A percentile compares a stretch with the other conserved stretches of the same genome.
These are phyloP conservation scores for Hypoxylon perforatum DNA, from an alignment of 495 filamentous ascomycete species.

Conservation along the genomic window DNA sequence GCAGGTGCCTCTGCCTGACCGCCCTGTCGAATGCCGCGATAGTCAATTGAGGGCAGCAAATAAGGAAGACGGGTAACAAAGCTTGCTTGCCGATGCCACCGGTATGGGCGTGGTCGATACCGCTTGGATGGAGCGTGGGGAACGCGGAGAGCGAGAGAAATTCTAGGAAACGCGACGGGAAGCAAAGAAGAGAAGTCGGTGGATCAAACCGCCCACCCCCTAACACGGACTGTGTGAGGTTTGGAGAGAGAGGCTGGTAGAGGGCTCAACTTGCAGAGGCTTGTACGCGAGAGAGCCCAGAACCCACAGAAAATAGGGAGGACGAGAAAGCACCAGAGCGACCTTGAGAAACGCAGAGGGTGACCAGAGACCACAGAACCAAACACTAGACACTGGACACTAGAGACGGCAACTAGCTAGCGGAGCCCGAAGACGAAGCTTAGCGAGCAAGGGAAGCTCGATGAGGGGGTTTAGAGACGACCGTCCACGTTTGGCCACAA, in stretches of 20 bases:
- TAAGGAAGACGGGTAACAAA: constrained; percentile 40
- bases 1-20: constrained; percentile 46
- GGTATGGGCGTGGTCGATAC: constrained; percentile 42
- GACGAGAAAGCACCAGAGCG: too few relatives aligned
- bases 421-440: constrained; percentile 41
- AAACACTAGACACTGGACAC: constrained; percentile 27
- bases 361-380: constrained; percentile 1
- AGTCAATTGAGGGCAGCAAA: constrained; percentile 51
- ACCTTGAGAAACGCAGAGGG: constrained; percentile 25
- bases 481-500: constrained; percentile 46
- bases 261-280: constrained; percentile 24
- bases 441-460: constrained; percentile 39
- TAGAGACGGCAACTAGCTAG: constrained; percentile 45
- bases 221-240: constrained; percentile 8
- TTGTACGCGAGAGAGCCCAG: constrained; percentile 12
- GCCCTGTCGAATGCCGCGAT: constrained; percentile 47
- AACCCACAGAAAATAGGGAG: constrained; percentile 33
- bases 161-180: constrained; percentile 30
- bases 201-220: constrained; percentile 12
- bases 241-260: constrained; percentile 21
- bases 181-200: constrained; percentile 4
- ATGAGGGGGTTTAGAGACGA: constrained; percentile 36
- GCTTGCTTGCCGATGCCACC: constrained; percentile 47
- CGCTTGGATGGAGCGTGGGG: constrained; percentile 44
- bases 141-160: constrained; percentile 42